Percentiles rank a stretch among this genome's conserved stretches.
Conservation (phyloP, 192 early-diverging fungal genomes). For the Entomortierella lignicola region DNA sequence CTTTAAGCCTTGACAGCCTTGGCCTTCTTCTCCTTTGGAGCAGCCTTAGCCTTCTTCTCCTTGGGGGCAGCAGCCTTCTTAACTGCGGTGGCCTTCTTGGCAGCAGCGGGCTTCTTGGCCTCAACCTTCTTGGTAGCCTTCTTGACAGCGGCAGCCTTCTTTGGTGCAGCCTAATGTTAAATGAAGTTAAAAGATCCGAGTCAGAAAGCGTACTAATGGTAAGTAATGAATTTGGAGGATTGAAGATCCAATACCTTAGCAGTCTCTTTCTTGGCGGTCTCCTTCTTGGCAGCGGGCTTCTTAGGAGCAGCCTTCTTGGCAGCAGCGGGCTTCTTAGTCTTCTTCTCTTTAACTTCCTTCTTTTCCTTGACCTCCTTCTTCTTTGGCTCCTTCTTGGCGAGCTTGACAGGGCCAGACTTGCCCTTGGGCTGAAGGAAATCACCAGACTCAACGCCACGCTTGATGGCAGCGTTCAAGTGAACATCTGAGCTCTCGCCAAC, state of each 20-base stretch:
- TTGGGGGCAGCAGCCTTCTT: slow-evolving; percentile 62
- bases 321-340: slow-evolving; percentile 59
- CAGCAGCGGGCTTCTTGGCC: slow-evolving; percentile 56
- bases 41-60: slow-evolving; percentile 55
- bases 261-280: slow-evolving; percentile 56
- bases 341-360: slow-evolving; percentile 64
- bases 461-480: slow-evolving; percentile 73
- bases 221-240: no score
- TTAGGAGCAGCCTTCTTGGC: slow-evolving; percentile 64
- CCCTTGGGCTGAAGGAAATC: slow-evolving; percentile 76
- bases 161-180: slow-evolving; percentile 58
- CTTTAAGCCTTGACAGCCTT: slow-evolving; percentile 55
- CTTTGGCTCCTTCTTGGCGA: slow-evolving; percentile 63
- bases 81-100: slow-evolving; percentile 59
- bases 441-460: slow-evolving; percentile 72
- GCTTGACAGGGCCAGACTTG: slow-evolving; percentile 73
- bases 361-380: slow-evolving; percentile 64
- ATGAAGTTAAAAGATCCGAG: no score
- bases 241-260: slow-evolving; percentile 13
- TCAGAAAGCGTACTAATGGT: no score
- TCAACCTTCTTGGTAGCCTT: slow-evolving; percentile 63
- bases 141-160: slow-evolving; percentile 60
- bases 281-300: slow-evolving; percentile 57
- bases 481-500: slow-evolving; percentile 68
- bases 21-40: slow-evolving; percentile 56